A percentile compares a stretch with the other conserved stretches of the same genome.
Conservation (phyloP, 305 asterid genomes). For the Solanum hybrid region DNA sequence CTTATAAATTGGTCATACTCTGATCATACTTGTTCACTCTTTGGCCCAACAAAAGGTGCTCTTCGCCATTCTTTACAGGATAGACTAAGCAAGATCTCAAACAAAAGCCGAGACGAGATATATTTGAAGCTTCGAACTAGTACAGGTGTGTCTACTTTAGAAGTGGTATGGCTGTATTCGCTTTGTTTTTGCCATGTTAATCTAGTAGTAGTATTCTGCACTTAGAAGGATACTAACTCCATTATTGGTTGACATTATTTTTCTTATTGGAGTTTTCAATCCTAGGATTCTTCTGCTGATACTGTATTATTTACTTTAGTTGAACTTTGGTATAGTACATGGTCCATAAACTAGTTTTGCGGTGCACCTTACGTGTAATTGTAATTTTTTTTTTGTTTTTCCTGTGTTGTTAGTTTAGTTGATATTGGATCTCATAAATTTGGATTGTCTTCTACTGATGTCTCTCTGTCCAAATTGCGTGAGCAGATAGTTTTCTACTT, state of each 20-base stretch:
- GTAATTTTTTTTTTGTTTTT: background rate
- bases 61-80: conserved; percentile 95
- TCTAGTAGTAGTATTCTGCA: background rate
- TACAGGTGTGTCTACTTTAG: conserved; percentile 48
- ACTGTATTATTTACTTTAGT: background rate
- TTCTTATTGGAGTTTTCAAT: background rate
- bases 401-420: background rate
- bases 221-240: background rate
- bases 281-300: background rate
- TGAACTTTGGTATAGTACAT: background rate
- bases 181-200: background rate
- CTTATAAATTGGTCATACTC: background rate
- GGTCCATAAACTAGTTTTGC: background rate
- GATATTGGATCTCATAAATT: background rate
- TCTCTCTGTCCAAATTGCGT: background rate
- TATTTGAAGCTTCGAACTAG: conserved; percentile 85
- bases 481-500: background rate
- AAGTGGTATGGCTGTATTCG: background rate
- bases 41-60: conserved; percentile 51
- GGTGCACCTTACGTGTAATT: background rate
- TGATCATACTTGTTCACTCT: conserved; percentile 14
- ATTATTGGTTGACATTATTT: background rate
- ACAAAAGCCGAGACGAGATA: conserved; percentile 87
- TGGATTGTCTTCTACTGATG: background rate
- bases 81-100: conserved; percentile 70